These are phyloP conservation scores for Penicillium freii DNA, from an alignment of 2,329 filamentous ascomycete genomes.

Conservation along the genomic window DNA sequence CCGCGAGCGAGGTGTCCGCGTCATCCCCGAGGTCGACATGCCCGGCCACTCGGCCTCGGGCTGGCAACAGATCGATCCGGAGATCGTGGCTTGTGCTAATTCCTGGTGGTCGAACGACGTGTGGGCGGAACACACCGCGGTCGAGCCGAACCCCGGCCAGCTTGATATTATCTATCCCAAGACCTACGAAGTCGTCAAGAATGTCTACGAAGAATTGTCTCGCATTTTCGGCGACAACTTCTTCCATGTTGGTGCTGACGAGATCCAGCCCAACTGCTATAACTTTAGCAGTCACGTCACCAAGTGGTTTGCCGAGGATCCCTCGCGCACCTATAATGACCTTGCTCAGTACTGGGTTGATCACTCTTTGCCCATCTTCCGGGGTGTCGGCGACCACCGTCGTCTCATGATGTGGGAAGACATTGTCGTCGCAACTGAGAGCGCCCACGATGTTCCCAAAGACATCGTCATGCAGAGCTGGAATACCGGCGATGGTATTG, in stretches of 20 bases:
- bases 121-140: slow-evolving; percentile 55
- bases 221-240: slow-evolving; percentile 52
- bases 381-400: slow-evolving; percentile 42
- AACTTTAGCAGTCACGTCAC: slow-evolving; percentile 54
- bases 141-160: slow-evolving; percentile 57
- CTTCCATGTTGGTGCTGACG: slow-evolving; percentile 58
- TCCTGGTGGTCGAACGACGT: slow-evolving; percentile 62
- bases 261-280: slow-evolving; percentile 57
- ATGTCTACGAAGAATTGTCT: slow-evolving; percentile 56
- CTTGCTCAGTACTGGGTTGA: slow-evolving; percentile 57
- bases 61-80: slow-evolving; percentile 57
- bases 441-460: slow-evolving; percentile 50
- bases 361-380: slow-evolving; percentile 52
- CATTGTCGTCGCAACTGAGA: slow-evolving; percentile 46
- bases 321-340: slow-evolving; percentile 52
- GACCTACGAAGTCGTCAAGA: slow-evolving; percentile 54
- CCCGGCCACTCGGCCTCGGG: slow-evolving; percentile 57
- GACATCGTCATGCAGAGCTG: slow-evolving; percentile 56
- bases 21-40: slow-evolving; percentile 63
- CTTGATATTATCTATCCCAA: slow-evolving; percentile 56
- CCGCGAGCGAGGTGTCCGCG: slow-evolving; percentile 55
- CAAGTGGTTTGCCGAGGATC: slow-evolving; percentile 52
- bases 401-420: slow-evolving; percentile 61
- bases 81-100: slow-evolving; percentile 56
- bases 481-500: slow-evolving; percentile 53